Evolutionary conservation across 371 early-diverging fungal genomes (phyloP).

Genomic region (Haplosporangium sp.): DNA sequence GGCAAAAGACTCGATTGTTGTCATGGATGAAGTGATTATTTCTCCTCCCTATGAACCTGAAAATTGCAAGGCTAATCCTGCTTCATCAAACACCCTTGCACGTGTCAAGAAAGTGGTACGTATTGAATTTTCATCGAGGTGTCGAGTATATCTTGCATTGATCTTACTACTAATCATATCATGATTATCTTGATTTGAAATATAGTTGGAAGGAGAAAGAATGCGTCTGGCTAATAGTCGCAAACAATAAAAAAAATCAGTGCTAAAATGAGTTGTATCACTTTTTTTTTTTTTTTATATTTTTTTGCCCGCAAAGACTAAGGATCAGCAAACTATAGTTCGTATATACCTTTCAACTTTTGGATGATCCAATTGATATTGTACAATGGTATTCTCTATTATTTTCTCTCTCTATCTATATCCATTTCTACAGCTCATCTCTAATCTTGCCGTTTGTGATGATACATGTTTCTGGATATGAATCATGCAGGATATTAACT

Average conservation of each 20-base stretch:
- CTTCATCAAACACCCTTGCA: slow-evolving; percentile 71
- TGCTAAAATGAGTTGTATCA: not conserved
- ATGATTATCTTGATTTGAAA: not conserved
- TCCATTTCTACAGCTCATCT: slow-evolving; percentile 30
- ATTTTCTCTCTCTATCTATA: no score
- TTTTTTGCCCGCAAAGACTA: no score
- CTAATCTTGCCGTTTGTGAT: slow-evolving; percentile 2
- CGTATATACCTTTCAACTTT: no score
- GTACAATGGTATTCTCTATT: no score
- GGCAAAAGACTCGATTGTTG: slow-evolving; percentile 81
- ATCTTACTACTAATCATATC: not conserved
- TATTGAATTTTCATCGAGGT: slow-evolving; percentile 2
- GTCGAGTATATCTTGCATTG: not conserved
- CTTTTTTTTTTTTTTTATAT: no score
- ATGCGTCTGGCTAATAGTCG: slow-evolving; percentile 59
- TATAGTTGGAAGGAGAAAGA: slow-evolving; percentile 70
- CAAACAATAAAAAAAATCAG: slow-evolving; percentile 8
- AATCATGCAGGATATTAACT: slow-evolving; percentile 28
- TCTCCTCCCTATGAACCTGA: slow-evolving; percentile 80
- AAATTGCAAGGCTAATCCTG: slow-evolving; percentile 73
- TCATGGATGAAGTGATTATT: slow-evolving; percentile 87
- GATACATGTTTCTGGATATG: slow-evolving; percentile 41
- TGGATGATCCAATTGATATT: no score
- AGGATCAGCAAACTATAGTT: no score
- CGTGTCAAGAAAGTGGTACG: slow-evolving; percentile 84